These are phyloP conservation scores for Gossypium laxum DNA, from an alignment of 441 rosid species.

Conservation along the genomic window DNA sequence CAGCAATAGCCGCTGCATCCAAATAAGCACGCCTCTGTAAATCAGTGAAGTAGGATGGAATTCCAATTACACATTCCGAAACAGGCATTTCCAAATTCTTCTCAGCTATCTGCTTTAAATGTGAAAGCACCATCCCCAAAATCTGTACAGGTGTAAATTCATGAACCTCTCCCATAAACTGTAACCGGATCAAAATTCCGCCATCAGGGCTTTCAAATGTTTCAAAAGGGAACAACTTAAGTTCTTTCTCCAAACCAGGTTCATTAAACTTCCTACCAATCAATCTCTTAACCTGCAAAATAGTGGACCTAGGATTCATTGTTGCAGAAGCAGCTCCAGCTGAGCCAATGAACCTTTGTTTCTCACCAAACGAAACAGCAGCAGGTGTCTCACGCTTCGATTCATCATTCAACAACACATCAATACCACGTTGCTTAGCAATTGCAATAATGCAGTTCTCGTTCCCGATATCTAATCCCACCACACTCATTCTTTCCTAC, in stretches of 20 bases:
- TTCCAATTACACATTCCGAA: slow-evolving; percentile 71
- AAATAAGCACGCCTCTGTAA: slow-evolving; percentile 70
- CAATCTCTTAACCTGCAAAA: slow-evolving; percentile 72
- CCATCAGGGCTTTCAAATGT: slow-evolving; percentile 55
- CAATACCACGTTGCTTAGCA: slow-evolving; percentile 75
- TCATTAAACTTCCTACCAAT: slow-evolving; percentile 61
- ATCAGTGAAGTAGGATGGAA: slow-evolving; percentile 81
- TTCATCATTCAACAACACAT: slow-evolving; percentile 81
- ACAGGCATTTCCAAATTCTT: slow-evolving; percentile 57
- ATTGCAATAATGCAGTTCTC: slow-evolving; percentile 75
- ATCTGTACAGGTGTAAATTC: slow-evolving; percentile 67
- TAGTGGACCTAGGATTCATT: slow-evolving; percentile 73
- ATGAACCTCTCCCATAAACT: slow-evolving; percentile 55
- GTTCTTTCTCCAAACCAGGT: slow-evolving; percentile 57
- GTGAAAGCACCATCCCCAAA: slow-evolving; percentile 76
- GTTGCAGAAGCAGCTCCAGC: slow-evolving; percentile 77
- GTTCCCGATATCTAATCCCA: slow-evolving; percentile 87
- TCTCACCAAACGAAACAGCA: slow-evolving; percentile 80
- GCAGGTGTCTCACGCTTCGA: slow-evolving; percentile 78
- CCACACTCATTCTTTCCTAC: slow-evolving; percentile 50
- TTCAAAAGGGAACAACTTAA: slow-evolving; percentile 59
- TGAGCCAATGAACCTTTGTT: slow-evolving; percentile 77
- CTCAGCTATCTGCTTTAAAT: slow-evolving; percentile 74
- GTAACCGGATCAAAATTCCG: slow-evolving; percentile 49
- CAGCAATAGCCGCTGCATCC: slow-evolving; percentile 77